Percentiles rank a stretch among this genome's conserved stretches.
Conservation (phyloP, 1,284 basidiomycete genomes). For the Porphyrellus sp. region DNA sequence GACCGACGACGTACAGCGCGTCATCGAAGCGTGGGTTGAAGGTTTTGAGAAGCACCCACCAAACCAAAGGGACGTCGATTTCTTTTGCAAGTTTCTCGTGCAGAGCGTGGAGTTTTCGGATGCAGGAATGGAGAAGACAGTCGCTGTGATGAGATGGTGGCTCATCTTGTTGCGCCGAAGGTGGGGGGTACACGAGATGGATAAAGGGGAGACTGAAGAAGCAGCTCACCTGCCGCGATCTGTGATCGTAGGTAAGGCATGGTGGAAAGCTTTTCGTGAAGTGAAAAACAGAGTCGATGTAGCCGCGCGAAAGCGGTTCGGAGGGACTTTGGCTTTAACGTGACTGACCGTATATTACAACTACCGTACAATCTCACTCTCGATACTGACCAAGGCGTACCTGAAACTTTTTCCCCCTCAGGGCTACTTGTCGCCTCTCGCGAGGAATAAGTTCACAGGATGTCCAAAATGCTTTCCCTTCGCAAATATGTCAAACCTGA, state of each 20-base stretch:
- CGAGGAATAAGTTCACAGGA: conserved; percentile 47
- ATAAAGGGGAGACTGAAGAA: conserved; percentile 35
- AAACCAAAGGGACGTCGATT: conserved; percentile 64
- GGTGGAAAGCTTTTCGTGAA: conserved; percentile 73
- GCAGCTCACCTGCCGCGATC: conserved; percentile 29
- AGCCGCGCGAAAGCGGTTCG: conserved; percentile 59
- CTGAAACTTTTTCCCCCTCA: not conserved
- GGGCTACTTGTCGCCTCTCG: conserved; percentile 39
- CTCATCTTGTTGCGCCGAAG: conserved; percentile 56
- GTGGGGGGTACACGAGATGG: conserved; percentile 53
- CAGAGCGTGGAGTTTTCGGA: conserved; percentile 63
- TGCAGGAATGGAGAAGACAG: conserved; percentile 62
- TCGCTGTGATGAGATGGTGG: conserved; percentile 79
- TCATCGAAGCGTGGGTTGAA: conserved; percentile 73
- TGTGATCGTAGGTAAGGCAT: conserved; percentile 54
- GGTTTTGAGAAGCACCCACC: conserved; percentile 57
- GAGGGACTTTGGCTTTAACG: conserved; percentile 52
- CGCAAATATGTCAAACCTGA: conserved; percentile 39
- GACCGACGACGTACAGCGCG: conserved; percentile 62
- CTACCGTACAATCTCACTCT: conserved; percentile 2
- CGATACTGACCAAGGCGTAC: not conserved
- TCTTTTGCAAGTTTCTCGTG: conserved; percentile 67
- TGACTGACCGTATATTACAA: conserved; percentile 14
- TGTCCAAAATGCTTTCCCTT: conserved; percentile 35
- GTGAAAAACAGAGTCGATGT: conserved; percentile 63